Percentiles rank a stretch among this genome's conserved stretches.
Conservation (phyloP, 2,329 filamentous ascomycete genomes). For the Didymella lethalis region DNA sequence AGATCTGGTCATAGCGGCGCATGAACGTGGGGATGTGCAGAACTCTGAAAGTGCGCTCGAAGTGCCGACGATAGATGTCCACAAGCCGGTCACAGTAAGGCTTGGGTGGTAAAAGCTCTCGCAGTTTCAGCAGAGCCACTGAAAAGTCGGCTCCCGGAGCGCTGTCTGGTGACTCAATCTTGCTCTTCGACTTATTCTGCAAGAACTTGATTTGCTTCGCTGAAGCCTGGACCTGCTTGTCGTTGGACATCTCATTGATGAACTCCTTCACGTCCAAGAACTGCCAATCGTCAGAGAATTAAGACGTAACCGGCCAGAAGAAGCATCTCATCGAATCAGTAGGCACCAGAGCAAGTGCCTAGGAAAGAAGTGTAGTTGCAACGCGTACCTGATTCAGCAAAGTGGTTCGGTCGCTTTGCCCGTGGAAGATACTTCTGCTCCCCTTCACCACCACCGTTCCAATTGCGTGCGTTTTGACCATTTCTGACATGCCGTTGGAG, state of each 20-base stretch:
- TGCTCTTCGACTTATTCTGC: slow-evolving; percentile 24
- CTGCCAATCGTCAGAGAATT: slow-evolving; percentile 19
- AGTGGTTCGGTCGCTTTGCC: slow-evolving; percentile 32
- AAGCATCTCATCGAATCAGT: background rate
- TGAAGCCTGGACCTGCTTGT: slow-evolving; percentile 26
- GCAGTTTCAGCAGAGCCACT: slow-evolving; percentile 28
- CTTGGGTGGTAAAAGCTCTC: slow-evolving; percentile 31
- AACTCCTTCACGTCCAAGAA: slow-evolving; percentile 30
- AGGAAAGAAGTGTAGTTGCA: no score
- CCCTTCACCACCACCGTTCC: slow-evolving; percentile 34
- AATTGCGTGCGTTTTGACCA: slow-evolving; percentile 16
- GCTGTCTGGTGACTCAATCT: slow-evolving; percentile 23
- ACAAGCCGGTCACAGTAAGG: slow-evolving; percentile 34
- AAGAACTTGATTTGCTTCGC: slow-evolving; percentile 31
- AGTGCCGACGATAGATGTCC: slow-evolving; percentile 29
- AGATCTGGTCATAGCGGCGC: slow-evolving; percentile 33
- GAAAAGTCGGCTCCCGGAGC: slow-evolving; percentile 22
- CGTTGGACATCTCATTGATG: slow-evolving; percentile 23
- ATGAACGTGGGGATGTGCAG: slow-evolving; percentile 38
- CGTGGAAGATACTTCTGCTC: slow-evolving; percentile 27
- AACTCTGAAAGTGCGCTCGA: slow-evolving; percentile 37
- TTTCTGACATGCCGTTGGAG: background rate
- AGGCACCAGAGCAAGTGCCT: background rate
- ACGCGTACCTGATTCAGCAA: slow-evolving; percentile 34
- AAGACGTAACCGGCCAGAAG: background rate